Evolutionary conservation across 176 grass and related monocot genomes (phyloP).

Genomic region (Elaeis guineensis): DNA sequence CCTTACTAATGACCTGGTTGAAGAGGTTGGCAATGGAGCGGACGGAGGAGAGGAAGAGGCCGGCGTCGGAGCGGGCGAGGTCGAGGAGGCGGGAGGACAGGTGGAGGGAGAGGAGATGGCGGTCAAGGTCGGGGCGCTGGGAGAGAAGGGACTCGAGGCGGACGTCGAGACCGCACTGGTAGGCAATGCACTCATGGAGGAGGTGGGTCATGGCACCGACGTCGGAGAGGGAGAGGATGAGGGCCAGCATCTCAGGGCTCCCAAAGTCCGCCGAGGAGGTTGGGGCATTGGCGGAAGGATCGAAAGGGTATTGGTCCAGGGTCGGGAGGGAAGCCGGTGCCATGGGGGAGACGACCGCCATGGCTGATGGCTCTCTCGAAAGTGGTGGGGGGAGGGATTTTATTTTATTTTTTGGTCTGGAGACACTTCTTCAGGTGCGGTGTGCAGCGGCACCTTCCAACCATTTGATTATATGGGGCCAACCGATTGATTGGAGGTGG

Average conservation of each 20-base stretch:
- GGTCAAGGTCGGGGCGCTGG: conserved; percentile 68
- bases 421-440: no score
- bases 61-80: conserved; percentile 65
- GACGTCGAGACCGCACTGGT: conserved; percentile 70
- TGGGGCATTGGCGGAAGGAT: conserved; percentile 7
- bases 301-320: conserved; percentile 1
- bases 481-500: no score
- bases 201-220: conserved; percentile 67
- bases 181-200: conserved; percentile 75
- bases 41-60: conserved; percentile 47
- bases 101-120: conserved; percentile 45
- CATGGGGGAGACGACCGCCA: conserved; percentile 31
- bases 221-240: conserved; percentile 69
- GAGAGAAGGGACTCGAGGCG: conserved; percentile 60
- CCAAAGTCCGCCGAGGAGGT: conserved; percentile 46
- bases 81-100: conserved; percentile 61
- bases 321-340: conserved; percentile 17
- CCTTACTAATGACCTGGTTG: conserved; percentile 47
- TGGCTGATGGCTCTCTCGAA: background rate
- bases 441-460: no score
- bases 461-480: no score
- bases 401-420: no score
- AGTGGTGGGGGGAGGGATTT: no score
- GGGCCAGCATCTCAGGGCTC: conserved; percentile 35
- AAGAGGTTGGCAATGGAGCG: conserved; percentile 54